A percentile compares a stretch with the other conserved stretches of the same genome.
Conservation (phyloP, 78 protist genomes). For the Emiliania huxleyi region DNA sequence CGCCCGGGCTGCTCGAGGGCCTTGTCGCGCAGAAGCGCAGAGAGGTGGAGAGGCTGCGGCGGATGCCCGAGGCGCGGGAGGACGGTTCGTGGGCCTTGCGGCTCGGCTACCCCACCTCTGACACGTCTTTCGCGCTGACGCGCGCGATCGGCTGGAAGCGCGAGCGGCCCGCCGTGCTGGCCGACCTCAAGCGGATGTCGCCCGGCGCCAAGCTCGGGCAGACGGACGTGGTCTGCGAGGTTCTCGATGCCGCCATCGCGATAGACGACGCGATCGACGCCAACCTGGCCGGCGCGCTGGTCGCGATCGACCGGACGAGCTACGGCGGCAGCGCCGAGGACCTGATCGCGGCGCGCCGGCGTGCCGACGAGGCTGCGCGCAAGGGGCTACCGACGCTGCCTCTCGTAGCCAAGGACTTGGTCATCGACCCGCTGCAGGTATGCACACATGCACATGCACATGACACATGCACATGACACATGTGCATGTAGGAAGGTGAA, state of each 20-base stretch:
- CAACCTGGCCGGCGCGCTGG: too few relatives aligned
- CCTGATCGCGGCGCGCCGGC: not conserved
- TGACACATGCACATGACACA: too few relatives aligned
- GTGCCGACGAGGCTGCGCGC: not conserved
- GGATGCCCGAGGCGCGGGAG: slow-evolving; percentile 1
- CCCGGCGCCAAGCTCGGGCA: not conserved
- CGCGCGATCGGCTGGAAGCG: not conserved
- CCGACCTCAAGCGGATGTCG: not conserved
- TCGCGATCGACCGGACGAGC: not conserved
- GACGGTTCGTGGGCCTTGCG: not conserved
- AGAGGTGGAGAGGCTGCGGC: not conserved
- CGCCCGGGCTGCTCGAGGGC: not conserved
- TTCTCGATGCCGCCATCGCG: not conserved
- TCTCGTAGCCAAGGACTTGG: not conserved
- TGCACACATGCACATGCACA: too few relatives aligned
- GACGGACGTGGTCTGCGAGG: not conserved
- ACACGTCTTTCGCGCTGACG: not conserved
- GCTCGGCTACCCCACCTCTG: not conserved
- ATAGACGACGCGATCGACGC: not conserved
- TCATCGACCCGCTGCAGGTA: not conserved
- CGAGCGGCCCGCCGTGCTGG: not conserved
- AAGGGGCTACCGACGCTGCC: not conserved
- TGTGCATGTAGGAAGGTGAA: too few relatives aligned
- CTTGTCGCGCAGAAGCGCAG: not conserved
- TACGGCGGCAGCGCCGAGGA: not conserved